Conservation (phyloP, 2,329 filamentous ascomycete species). For the Periconia sp. region DNA sequence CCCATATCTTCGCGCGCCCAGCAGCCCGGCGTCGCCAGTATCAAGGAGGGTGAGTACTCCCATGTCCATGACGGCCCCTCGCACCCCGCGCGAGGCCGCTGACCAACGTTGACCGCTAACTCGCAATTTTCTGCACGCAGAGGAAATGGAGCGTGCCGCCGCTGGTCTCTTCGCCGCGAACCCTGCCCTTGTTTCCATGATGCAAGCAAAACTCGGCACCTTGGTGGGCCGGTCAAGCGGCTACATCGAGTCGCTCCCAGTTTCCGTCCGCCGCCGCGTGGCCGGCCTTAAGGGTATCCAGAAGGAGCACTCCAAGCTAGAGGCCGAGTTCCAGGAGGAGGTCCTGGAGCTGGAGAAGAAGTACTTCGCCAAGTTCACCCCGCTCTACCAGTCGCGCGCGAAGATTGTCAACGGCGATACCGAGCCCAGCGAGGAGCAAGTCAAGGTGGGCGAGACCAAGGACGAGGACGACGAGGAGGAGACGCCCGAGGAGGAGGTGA, state of each 20-base stretch:
- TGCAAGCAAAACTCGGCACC: conserved; percentile 92
- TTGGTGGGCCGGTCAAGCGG: conserved; percentile 95
- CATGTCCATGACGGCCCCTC: conserved; percentile 31
- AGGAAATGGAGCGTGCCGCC: conserved; percentile 88
- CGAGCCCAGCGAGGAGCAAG: conserved; percentile 87
- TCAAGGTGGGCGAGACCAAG: conserved; percentile 83
- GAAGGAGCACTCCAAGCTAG: conserved; percentile 97
- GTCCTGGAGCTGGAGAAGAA: conserved; percentile 98
- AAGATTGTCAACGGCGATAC: conserved; percentile 85
- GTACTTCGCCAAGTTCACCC: conserved; percentile 98
- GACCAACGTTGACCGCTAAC: conserved; percentile 45
- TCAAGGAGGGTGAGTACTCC: conserved; percentile 82
- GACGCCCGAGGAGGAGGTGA: conserved; percentile 61
- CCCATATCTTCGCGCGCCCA: conserved; percentile 97
- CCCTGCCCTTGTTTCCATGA: conserved; percentile 93
- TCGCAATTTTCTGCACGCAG: conserved; percentile 57
- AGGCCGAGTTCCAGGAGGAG: conserved; percentile 98
- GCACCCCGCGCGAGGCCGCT: conserved; percentile 31
- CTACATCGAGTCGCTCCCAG: conserved; percentile 95
- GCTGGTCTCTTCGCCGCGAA: conserved; percentile 96
- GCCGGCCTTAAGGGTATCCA: conserved; percentile 96
- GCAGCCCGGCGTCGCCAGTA: conserved; percentile 90
- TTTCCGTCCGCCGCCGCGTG: conserved; percentile 88
- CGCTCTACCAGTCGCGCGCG: conserved; percentile 93
- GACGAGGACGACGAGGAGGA: conserved; percentile 72